These are phyloP conservation scores for Mycothermus thermophilus DNA, from an alignment of 495 filamentous ascomycete species.

Conservation along the genomic window DNA sequence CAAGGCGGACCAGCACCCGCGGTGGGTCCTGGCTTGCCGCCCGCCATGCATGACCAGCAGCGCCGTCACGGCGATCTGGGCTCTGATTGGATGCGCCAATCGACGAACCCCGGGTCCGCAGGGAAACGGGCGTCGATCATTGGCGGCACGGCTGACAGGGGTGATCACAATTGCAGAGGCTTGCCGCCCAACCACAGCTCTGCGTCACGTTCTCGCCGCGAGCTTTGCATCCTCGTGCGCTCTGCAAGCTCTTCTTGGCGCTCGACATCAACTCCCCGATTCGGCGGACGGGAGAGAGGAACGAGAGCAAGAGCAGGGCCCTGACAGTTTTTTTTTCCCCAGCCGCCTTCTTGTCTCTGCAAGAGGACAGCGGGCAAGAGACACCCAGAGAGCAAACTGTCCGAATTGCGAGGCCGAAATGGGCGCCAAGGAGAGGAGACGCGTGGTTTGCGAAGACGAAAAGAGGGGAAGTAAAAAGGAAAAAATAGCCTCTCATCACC, in stretches of 20 bases:
- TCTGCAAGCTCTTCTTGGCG: too few relatives aligned
- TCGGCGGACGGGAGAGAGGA: constrained; percentile 20
- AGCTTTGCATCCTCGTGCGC: constrained; percentile 4
- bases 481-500: too few relatives aligned
- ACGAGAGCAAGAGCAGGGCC: too few relatives aligned
- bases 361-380: too few relatives aligned
- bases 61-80: constrained; percentile 17
- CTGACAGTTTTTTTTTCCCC: too few relatives aligned
- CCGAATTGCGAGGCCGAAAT: constrained; percentile 14
- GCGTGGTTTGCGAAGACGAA: too few relatives aligned
- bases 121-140: constrained; percentile 7
- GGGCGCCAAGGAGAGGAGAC: constrained; percentile 22
- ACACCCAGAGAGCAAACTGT: too few relatives aligned
- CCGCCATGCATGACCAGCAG: constrained; percentile 22
- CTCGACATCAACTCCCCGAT: too few relatives aligned
- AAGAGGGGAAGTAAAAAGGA: too few relatives aligned
- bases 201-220: constrained; percentile 5
- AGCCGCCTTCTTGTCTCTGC: constrained; percentile 15
- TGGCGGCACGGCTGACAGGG: constrained; percentile 13
- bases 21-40: constrained; percentile 23
- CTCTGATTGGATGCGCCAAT: constrained; percentile 17
- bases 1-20: constrained; percentile 4
- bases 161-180: constrained; percentile 6
- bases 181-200: constrained; percentile 22
- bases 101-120: not conserved